Evolutionary conservation across 331 rosid genomes (phyloP).

Genomic region (Pyrus hybrid): DNA sequence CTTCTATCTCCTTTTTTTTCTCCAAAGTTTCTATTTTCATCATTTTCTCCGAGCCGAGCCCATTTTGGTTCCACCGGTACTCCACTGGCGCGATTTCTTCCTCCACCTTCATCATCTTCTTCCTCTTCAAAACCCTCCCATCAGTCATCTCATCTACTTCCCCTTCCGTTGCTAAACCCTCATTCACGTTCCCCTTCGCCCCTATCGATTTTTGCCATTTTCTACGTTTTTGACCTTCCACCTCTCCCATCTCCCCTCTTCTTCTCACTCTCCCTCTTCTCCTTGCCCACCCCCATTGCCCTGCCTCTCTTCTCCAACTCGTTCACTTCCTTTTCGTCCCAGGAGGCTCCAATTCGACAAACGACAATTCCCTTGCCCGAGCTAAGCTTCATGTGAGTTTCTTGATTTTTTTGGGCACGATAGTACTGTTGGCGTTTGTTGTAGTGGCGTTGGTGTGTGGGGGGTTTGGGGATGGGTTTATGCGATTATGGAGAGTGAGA

Average conservation of each 20-base stretch:
- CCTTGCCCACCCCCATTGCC: constrained; percentile 41
- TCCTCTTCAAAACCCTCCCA: constrained; percentile 37
- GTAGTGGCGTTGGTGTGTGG: constrained; percentile 41
- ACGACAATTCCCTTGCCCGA: constrained; percentile 29
- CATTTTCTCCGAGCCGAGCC: no score
- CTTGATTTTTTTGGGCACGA: constrained; percentile 18
- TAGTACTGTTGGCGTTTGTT: constrained; percentile 25
- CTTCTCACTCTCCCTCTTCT: constrained; percentile 43
- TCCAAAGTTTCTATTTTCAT: no score
- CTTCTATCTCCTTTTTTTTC: no score
- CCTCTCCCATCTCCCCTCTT: constrained; percentile 57
- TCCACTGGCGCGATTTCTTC: constrained; percentile 53
- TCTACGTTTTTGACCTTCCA: constrained; percentile 48
- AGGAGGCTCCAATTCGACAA: constrained; percentile 1
- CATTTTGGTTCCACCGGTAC: neutral
- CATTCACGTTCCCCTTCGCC: neutral
- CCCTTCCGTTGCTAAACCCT: neutral
- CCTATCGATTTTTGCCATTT: constrained; percentile 19
- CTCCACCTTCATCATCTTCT: constrained; percentile 37
- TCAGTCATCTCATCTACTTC: constrained; percentile 2
- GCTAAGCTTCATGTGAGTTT: constrained; percentile 17
- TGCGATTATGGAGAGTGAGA: constrained; percentile 30
- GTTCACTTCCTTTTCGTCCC: constrained; percentile 41
- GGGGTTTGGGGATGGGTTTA: constrained; percentile 13
- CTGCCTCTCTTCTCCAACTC: constrained; percentile 30